Conservation (phyloP, 2,329 filamentous ascomycete species). For the Ophiocordyceps sinensis region DNA sequence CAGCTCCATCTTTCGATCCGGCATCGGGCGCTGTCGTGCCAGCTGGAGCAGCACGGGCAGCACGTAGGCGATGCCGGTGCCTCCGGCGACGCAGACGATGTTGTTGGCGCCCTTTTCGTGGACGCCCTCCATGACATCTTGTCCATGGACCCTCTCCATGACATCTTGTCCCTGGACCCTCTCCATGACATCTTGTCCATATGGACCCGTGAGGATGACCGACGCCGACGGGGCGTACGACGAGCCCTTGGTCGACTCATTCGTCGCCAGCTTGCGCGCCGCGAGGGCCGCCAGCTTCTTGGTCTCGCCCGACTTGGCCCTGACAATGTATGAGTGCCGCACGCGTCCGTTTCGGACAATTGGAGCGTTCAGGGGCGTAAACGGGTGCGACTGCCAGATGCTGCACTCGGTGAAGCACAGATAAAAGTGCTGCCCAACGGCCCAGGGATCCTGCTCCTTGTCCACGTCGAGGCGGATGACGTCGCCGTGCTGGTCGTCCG, state of each 20-base stretch:
- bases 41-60: conserved; percentile 20
- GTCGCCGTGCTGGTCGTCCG: conserved; percentile 40
- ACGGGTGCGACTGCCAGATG: conserved; percentile 61
- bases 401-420: conserved; percentile 51
- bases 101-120: conserved; percentile 19
- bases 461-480: conserved; percentile 53
- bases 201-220: conserved; percentile 48
- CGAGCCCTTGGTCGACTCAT: conserved; percentile 5
- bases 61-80: conserved; percentile 25
- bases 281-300: conserved; percentile 34
- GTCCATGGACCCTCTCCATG: too few species aligned
- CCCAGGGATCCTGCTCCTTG: conserved; percentile 46
- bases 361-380: conserved; percentile 47
- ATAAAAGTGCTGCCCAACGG: conserved; percentile 57
- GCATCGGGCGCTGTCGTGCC: conserved; percentile 25
- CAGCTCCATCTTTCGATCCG: conserved; percentile 38
- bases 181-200: conserved; percentile 37
- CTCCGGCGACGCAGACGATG: conserved; percentile 24
- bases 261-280: conserved; percentile 17
- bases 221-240: conserved; percentile 24
- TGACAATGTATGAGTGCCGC: conserved; percentile 40
- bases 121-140: too few species aligned
- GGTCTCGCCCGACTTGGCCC: conserved; percentile 46
- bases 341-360: conserved; percentile 22
- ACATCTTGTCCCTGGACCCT: too few species aligned